A percentile compares a stretch with the other conserved stretches of the same genome.
Conservation (phyloP, 768 basidiomycete species). For the Boletus rufocinnamomeus region DNA sequence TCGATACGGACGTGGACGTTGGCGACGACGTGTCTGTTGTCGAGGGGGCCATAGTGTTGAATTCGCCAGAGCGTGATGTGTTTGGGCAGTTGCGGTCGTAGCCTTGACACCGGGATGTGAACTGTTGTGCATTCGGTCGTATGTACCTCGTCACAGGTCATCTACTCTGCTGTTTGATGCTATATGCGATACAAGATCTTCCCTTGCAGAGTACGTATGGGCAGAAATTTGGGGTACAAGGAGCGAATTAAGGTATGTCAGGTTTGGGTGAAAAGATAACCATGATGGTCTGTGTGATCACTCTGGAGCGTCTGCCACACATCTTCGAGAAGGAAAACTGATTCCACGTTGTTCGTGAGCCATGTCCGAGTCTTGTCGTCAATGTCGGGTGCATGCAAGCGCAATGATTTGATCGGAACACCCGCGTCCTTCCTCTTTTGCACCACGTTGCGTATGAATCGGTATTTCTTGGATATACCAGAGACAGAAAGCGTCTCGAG, state of each 20-base stretch:
- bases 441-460: no score
- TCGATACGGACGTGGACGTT: slow-evolving; percentile 43
- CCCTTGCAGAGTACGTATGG: background rate
- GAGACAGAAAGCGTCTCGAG: no score
- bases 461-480: no score
- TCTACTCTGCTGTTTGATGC: no score
- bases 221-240: background rate
- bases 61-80: slow-evolving; percentile 11
- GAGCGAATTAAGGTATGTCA: background rate
- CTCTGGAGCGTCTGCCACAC: background rate
- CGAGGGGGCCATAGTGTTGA: slow-evolving; percentile 16
- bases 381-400: background rate
- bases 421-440: no score
- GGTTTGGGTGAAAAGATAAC: background rate
- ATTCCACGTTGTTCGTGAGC: background rate
- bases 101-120: background rate
- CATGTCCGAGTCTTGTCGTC: background rate
- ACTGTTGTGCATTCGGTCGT: background rate
- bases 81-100: slow-evolving; percentile 9
- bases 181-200: background rate
- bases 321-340: background rate
- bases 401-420: background rate
- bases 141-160: background rate
- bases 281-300: background rate
- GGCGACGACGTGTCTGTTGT: slow-evolving; percentile 26